Evolutionary conservation across 768 basidiomycete species (phyloP).

Genomic region (Strobilomyces confusus): DNA sequence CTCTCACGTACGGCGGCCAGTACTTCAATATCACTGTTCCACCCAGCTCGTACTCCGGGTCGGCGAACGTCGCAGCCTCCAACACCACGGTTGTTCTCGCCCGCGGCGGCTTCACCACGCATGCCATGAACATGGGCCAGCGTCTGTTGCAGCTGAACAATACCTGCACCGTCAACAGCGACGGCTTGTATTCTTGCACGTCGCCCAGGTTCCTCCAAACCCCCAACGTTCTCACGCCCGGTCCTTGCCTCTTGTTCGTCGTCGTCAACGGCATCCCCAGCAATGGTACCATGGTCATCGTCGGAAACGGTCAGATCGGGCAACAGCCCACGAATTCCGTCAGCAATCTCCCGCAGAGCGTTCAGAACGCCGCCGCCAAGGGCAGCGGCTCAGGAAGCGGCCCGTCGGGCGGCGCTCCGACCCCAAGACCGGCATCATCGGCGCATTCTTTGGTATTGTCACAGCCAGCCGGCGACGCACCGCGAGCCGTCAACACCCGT

Average conservation of each 20-base stretch:
- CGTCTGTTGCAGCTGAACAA: constrained; percentile 80
- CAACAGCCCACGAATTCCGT: constrained; percentile 48
- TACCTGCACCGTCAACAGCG: constrained; percentile 75
- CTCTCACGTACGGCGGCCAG: constrained; percentile 77
- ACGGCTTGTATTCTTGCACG: constrained; percentile 78
- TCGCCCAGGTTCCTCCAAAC: constrained; percentile 80
- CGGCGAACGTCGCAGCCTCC: constrained; percentile 63
- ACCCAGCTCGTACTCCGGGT: constrained; percentile 58
- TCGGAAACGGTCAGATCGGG: constrained; percentile 78
- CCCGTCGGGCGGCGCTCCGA: constrained; percentile 16
- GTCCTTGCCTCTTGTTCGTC: constrained; percentile 82
- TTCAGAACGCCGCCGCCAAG: constrained; percentile 38
- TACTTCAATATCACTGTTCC: constrained; percentile 77
- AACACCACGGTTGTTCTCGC: constrained; percentile 74
- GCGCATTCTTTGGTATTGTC: constrained; percentile 40
- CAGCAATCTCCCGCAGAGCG: constrained; percentile 31
- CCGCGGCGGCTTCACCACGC: constrained; percentile 65
- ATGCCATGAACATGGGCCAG: constrained; percentile 47
- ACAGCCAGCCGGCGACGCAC: constrained; percentile 51
- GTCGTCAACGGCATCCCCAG: constrained; percentile 83
- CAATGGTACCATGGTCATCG: constrained; percentile 68
- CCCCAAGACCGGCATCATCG: constrained; percentile 28
- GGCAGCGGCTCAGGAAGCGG: constrained; percentile 11
- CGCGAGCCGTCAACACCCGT: constrained; percentile 28
- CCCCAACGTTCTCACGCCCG: constrained; percentile 86